phyloP scores from a whole-genome alignment of 352 stramenopile species.

The Globisporangium camurandrum region DNA sequence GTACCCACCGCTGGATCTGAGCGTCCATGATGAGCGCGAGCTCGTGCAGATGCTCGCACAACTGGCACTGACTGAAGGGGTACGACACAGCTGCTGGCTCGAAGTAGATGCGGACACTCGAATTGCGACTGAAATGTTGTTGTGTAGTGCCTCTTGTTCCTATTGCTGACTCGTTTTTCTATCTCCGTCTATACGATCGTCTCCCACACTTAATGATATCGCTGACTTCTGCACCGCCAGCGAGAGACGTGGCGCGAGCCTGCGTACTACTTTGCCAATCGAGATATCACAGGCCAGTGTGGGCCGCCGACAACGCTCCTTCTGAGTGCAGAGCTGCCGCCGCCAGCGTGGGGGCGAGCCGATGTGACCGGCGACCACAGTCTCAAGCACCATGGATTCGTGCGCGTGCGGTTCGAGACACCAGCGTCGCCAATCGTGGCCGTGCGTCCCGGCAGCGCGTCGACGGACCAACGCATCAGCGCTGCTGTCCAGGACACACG shows the following conservation, averaged over 20 bases:
- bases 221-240: slow-evolving; percentile 5
- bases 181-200: too few species aligned
- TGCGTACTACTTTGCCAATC: slow-evolving; percentile 17
- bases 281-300: slow-evolving; percentile 2
- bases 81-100: slow-evolving; percentile 11
- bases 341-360: slow-evolving; percentile 33
- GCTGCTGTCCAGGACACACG: slow-evolving; percentile 8
- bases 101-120: too few species aligned
- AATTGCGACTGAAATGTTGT: too few species aligned
- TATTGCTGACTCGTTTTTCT: too few species aligned
- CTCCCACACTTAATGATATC: too few species aligned
- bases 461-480: slow-evolving; percentile 3
- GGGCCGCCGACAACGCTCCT: slow-evolving; percentile 2
- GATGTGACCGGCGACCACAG: slow-evolving; percentile 49
- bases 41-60: slow-evolving; percentile 74
- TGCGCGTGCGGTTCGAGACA: slow-evolving; percentile 38
- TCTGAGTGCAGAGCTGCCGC: slow-evolving; percentile 20
- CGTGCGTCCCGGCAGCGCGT: slow-evolving; percentile 1
- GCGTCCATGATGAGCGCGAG: slow-evolving; percentile 62
- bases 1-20: slow-evolving; percentile 65
- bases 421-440: not conserved
- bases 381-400: slow-evolving; percentile 50
- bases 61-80: slow-evolving; percentile 58
- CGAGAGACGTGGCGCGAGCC: slow-evolving; percentile 21
- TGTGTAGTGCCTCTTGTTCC: too few species aligned